Percentiles rank a stretch among this genome's conserved stretches.
Evolutionary conservation across 2,329 filamentous ascomycete genomes (phyloP).

Genomic region (Fusarium drepaniforme): DNA sequence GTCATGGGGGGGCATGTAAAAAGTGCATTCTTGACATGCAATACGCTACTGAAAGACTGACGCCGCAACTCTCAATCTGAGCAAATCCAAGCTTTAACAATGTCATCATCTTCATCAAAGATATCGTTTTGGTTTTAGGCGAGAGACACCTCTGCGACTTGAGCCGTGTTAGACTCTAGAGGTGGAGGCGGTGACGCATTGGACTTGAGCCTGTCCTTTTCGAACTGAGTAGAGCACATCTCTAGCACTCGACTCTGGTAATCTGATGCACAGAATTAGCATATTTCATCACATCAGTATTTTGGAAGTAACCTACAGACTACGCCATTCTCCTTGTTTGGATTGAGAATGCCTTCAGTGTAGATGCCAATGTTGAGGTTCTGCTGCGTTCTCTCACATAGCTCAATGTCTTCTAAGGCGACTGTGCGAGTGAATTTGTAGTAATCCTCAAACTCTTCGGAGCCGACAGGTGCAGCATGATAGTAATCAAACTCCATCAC

Average conservation of each 20-base stretch:
- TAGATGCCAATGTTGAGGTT: conserved; percentile 67
- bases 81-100: not conserved
- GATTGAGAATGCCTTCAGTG: conserved; percentile 66
- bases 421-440: conserved; percentile 68
- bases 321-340: conserved; percentile 67
- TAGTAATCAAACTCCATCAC: conserved; percentile 72
- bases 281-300: not conserved
- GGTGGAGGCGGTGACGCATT: not conserved
- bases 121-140: not conserved
- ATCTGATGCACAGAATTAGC: conserved; percentile 13
- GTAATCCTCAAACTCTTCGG: conserved; percentile 67
- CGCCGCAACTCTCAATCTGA: not conserved
- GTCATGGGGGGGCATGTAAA: not conserved
- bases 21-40: not conserved
- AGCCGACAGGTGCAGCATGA: conserved; percentile 57
- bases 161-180: not conserved
- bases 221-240: conserved; percentile 22
- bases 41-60: not conserved
- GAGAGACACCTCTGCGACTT: not conserved
- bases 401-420: conserved; percentile 67
- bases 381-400: conserved; percentile 67
- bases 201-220: conserved; percentile 7
- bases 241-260: conserved; percentile 30
- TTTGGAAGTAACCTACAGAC: conserved; percentile 19
- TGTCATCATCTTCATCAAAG: not conserved